Base-by-base conservation (phyloP, 164 flowering plant genomes). In the Berberis vulgaris region DNA sequence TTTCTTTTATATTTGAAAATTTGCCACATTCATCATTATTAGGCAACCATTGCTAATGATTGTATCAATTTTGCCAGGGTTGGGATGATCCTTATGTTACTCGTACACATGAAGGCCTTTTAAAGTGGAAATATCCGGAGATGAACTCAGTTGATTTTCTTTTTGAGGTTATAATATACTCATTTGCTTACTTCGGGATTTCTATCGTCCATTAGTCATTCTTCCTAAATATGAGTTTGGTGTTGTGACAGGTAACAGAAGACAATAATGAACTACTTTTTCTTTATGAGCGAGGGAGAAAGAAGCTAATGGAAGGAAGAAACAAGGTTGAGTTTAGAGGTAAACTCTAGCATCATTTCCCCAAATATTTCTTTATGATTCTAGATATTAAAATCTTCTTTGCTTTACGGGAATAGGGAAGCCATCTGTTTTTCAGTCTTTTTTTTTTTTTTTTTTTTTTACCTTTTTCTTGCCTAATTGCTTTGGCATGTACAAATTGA, bases 31-130 rank as follows among this genome's bases (percentile, higher is more conserved):
- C 41, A 13, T 45, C 45, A 10, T 42, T 65, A 42, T 54, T 43
- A 44, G 68, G 60, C n/a, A 60, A 12, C n/a, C 10, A 9, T 65
- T 4, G 2, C 45, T 50, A 39, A 66, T 67, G 58, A 60, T 76
- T 55, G 2, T 61, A 46, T 61, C 50, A 58, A 43, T 49, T 68
- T 41, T 76, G 60, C 41, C 73, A 91, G 99, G 97, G 99, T 41
- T 95, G 99, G 99, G 97, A 89, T 73, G 98, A 89, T 83, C 86
- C 94, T 55, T 93, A 93, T 68, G 82, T 85, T 65, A 81, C 94
- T 12, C 87, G 93, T 6, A 88, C 97, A 0, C 97, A 93, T 72
- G 88, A 88, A 73, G 97, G 98, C 45, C 98, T 93, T 60, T 69
- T 93, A 69, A 89, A 93, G 82, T 93, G 98, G 98, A 93, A 93